Percentiles rank a stretch among this genome's conserved stretches.
phyloP scores from a whole-genome alignment of 164 flowering plant genomes.

The Berberis vulgaris region DNA sequence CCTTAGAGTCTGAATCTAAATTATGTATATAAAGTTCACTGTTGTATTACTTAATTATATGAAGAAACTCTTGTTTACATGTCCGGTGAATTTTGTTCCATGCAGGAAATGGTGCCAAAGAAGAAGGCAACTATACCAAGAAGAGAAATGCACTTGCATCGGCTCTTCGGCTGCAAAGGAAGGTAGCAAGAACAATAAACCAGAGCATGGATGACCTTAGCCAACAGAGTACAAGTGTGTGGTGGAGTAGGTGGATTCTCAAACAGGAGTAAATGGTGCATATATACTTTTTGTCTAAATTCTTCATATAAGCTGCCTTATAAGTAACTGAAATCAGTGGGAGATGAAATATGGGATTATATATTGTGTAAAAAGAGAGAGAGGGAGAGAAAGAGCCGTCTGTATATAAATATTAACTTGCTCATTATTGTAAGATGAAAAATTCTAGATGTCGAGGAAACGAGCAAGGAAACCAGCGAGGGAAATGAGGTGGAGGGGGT shows the following conservation, averaged over 20 bases:
- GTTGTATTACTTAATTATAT: neutral
- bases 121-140: conserved; percentile 46
- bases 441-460: no score
- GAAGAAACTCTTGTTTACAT: neutral
- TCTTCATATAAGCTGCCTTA: neutral
- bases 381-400: no score
- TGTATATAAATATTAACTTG: no score
- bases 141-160: conserved; percentile 76
- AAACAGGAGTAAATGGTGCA: conserved; percentile 51
- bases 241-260: conserved; percentile 99
- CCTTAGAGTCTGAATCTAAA: conserved; percentile 11
- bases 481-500: no score
- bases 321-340: no score
- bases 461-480: no score
- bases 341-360: no score
- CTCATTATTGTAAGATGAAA: no score
- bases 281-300: neutral
- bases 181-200: conserved; percentile 53
- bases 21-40: no score
- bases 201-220: conserved; percentile 79
- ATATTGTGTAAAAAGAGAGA: no score
- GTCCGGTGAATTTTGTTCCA: neutral
- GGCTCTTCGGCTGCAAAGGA: conserved; percentile 64
- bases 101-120: conserved; percentile 64
- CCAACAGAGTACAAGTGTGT: conserved; percentile 66